Percentiles rank a stretch among this genome's conserved stretches.
These are phyloP conservation scores for Nicotiana attenuata DNA, from an alignment of 257 asterid genomes.

Conservation along the genomic window DNA sequence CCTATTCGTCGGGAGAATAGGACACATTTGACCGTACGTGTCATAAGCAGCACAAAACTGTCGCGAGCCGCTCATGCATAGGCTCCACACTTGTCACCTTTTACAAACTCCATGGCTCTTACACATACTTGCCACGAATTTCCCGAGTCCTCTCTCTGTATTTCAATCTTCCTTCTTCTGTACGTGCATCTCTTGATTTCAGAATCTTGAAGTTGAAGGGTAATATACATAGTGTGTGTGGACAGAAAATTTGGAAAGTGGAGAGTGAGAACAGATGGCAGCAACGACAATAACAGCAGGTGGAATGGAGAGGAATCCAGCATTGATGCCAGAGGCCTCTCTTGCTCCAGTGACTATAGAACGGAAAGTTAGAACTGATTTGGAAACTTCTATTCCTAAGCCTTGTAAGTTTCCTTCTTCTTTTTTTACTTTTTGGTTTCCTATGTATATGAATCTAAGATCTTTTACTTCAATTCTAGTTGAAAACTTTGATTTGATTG, in stretches of 20 bases:
- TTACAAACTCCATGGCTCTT: neutral
- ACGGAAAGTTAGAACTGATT: constrained; percentile 54
- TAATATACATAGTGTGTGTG: neutral
- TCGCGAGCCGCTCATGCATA: neutral
- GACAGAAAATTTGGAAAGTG: neutral
- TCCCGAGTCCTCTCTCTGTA: neutral
- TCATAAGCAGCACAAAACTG: neutral
- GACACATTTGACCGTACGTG: constrained; percentile 9
- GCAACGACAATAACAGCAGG: constrained; percentile 22
- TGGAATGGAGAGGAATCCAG: constrained; percentile 38
- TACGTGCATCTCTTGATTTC: neutral
- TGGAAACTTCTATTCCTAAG: constrained; percentile 67
- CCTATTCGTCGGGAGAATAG: neutral
- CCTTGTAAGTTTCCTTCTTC: constrained; percentile 47
- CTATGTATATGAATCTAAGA: neutral
- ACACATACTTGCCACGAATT: constrained; percentile 7
- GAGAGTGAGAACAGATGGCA: neutral
- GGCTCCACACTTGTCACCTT: neutral
- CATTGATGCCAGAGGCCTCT: constrained; percentile 61
- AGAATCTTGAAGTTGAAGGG: neutral
- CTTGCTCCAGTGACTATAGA: constrained; percentile 70
- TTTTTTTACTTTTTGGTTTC: neutral
- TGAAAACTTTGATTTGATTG: too few relatives aligned
- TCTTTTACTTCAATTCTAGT: too few relatives aligned
- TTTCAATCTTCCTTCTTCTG: neutral